Percentiles rank a stretch among this genome's conserved stretches.
phyloP scores from a whole-genome alignment of 2,329 filamentous ascomycete genomes.

The Magnaporthiopsis incrustans region DNA sequence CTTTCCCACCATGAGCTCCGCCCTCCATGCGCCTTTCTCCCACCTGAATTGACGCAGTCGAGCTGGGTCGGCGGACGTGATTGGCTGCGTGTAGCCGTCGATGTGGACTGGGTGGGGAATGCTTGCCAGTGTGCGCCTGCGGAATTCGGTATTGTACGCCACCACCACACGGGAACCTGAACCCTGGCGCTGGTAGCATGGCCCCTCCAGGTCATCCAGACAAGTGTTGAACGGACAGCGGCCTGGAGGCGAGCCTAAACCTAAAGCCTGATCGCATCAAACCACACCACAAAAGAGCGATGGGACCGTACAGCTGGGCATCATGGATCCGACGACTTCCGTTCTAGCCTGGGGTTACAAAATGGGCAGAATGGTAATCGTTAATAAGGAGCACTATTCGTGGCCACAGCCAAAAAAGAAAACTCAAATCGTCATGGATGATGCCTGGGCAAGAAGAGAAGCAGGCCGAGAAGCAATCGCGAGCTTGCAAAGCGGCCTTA shows the following conservation, averaged over 20 bases:
- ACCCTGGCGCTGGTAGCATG: neutral
- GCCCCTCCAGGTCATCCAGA: neutral
- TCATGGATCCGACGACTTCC: neutral
- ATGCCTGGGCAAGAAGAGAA: no score
- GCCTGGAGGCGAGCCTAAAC: neutral
- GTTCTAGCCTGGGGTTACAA: neutral
- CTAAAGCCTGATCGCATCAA: neutral
- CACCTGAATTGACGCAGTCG: neutral
- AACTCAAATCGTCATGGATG: neutral
- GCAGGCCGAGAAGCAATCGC: neutral
- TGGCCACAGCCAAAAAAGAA: neutral
- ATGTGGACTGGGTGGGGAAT: neutral
- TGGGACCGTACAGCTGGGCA: neutral
- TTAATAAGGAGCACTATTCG: neutral
- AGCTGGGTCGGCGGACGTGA: neutral
- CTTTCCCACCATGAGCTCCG: neutral
- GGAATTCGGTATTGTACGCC: neutral
- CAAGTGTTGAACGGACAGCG: neutral
- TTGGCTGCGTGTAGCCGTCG: neutral
- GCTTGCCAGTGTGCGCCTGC: neutral
- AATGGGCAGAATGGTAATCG: neutral
- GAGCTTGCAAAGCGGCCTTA: no score
- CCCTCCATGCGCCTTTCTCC: neutral
- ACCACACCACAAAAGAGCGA: neutral
- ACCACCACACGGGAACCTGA: neutral